Evolutionary conservation across 169 alveolate genomes (phyloP).

Genomic region (Besnoitia besnoiti): DNA sequence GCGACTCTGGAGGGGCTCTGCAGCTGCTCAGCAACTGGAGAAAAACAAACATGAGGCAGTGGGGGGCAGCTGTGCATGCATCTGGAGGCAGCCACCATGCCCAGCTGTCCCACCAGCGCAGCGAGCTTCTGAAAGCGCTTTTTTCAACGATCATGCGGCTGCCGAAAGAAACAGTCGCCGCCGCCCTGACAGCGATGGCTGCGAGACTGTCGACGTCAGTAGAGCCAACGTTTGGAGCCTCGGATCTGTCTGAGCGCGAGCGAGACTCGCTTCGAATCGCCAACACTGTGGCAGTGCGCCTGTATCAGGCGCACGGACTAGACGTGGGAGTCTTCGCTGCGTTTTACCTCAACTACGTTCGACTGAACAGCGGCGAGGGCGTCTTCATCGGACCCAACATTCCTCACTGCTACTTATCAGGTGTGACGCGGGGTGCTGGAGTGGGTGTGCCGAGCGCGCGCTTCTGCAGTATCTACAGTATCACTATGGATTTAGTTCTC

Average conservation of each 20-base stretch:
- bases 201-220: background rate
- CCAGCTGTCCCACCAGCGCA: no score
- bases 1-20: background rate
- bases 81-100: background rate
- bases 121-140: background rate
- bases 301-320: constrained; percentile 41
- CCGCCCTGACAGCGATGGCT: background rate
- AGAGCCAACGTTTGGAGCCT: background rate
- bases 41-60: background rate
- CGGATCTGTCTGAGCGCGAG: background rate
- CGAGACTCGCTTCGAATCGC: constrained; percentile 1
- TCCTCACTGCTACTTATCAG: constrained; percentile 89
- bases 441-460: no score
- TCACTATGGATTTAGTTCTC: no score
- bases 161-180: background rate
- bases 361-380: constrained; percentile 72
- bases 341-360: constrained; percentile 51
- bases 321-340: constrained; percentile 64
- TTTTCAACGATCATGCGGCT: background rate
- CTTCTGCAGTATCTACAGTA: no score
- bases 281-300: constrained; percentile 24
- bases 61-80: background rate
- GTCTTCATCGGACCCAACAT: constrained; percentile 84
- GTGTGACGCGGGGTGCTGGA: background rate
- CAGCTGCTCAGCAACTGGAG: background rate